Conservation (phyloP, 2,329 filamentous ascomycete genomes). For the Stachybotrys echinatus region DNA sequence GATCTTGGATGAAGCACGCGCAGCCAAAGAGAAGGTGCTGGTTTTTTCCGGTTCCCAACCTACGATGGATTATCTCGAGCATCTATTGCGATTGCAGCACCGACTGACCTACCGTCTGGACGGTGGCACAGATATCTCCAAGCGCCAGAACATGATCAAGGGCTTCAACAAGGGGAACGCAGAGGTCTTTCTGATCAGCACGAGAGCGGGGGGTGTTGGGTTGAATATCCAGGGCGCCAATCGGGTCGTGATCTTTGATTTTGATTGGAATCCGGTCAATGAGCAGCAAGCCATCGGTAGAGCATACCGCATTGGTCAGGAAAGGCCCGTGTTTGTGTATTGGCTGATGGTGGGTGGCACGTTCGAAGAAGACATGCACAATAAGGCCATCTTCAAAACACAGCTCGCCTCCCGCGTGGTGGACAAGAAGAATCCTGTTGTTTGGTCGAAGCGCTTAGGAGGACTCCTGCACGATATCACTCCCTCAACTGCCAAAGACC, state of each 20-base stretch:
- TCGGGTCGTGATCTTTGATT: conserved; percentile 82
- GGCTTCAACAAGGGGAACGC: conserved; percentile 56
- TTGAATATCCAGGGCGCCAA: conserved; percentile 82
- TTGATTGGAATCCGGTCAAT: conserved; percentile 70
- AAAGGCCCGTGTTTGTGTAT: conserved; percentile 78
- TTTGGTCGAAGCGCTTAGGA: conserved; percentile 51
- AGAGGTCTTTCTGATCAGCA: conserved; percentile 76
- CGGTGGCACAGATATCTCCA: conserved; percentile 50
- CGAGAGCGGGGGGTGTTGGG: conserved; percentile 73
- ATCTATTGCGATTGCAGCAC: conserved; percentile 43
- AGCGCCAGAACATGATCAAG: conserved; percentile 60
- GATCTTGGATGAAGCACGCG: conserved; percentile 63
- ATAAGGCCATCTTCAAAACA: conserved; percentile 74
- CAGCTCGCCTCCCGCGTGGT: conserved; percentile 76
- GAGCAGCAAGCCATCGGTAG: conserved; percentile 86
- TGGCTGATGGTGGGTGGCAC: conserved; percentile 74
- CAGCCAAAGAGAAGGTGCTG: conserved; percentile 65
- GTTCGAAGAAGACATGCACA: conserved; percentile 69
- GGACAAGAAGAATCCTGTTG: conserved; percentile 73
- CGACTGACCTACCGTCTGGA: conserved; percentile 58
- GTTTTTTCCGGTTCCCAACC: conserved; percentile 72
- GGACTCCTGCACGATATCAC: conserved; percentile 57
- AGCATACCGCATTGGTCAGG: conserved; percentile 80
- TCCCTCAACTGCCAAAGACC: conserved; percentile 42
- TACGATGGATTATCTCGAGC: conserved; percentile 64